These are phyloP conservation scores for Cichorium intybus DNA, from an alignment of 140 eudicot species.

Conservation along the genomic window DNA sequence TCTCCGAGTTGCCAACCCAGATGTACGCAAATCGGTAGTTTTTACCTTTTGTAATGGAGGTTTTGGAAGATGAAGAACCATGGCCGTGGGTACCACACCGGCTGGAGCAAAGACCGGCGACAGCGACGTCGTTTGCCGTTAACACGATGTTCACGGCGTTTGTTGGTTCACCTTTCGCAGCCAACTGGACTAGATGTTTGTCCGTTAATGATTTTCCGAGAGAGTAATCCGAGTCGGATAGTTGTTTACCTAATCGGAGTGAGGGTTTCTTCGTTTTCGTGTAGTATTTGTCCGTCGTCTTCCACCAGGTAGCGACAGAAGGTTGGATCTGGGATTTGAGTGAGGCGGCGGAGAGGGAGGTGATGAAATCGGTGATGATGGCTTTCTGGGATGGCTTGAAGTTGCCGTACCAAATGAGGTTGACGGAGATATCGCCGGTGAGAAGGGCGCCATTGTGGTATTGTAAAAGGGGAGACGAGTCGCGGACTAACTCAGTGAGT, in stretches of 20 bases:
- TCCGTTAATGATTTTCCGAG: constrained; percentile 42
- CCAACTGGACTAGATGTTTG: constrained; percentile 33
- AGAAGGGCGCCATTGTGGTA: constrained; percentile 36
- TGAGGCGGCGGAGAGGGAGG: constrained; percentile 37
- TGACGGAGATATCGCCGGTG: constrained; percentile 31
- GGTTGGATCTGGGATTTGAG: constrained; percentile 27
- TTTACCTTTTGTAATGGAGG: constrained; percentile 21
- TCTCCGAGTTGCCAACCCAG: constrained; percentile 75
- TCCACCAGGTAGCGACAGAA: constrained; percentile 65
- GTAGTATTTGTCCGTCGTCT: constrained; percentile 38
- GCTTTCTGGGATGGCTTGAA: constrained; percentile 43
- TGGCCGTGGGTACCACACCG: constrained; percentile 64
- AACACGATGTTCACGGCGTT: constrained; percentile 60
- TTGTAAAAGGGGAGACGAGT: constrained; percentile 16
- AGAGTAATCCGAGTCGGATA: constrained; percentile 33
- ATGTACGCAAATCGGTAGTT: constrained; percentile 37
- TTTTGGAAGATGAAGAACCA: not conserved
- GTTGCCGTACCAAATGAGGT: constrained; percentile 27
- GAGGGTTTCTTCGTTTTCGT: constrained; percentile 8
- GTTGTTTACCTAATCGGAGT: constrained; percentile 32
- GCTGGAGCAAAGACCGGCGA: constrained; percentile 58
- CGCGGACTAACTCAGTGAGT: constrained; percentile 18
- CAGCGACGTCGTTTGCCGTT: constrained; percentile 59
- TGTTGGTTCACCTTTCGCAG: constrained; percentile 37
- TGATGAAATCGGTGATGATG: constrained; percentile 49